Evolutionary conservation across 768 basidiomycete genomes (phyloP), one percentile per base, ranked within the genome.

Genomic region (Podaxis sp.): DNA sequence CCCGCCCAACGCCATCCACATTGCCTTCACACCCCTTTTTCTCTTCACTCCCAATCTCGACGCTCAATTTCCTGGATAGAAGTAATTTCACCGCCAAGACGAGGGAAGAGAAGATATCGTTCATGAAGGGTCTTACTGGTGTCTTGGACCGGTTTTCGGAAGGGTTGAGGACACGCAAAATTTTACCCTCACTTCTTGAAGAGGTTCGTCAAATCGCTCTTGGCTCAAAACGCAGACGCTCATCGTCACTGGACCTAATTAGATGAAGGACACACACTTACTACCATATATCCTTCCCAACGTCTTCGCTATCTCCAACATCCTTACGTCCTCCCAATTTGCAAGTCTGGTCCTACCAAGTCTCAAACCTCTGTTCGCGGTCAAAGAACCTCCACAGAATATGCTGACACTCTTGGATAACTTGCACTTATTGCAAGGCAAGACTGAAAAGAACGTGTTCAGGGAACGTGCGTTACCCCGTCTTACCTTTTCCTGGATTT

Each of bases 321-420:
- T 86, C 23, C 76, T 98, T 52, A 85, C 90, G 5, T 82, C 92
- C 4, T 69, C 80, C 13, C 93, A 95, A 68, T 99, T 99, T 68
- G 88, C 89, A 0, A 77, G 79, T 16, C 77, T 82, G 57, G 95
- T 98, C 2, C 77, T 98, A 3, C 93, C 94, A 1, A 90, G 87
- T 66, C 79, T 98, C 37, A 94, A 90, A 68, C 96, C 95, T 0
- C 74, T 99, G 16, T 99, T 99, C 64, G 79, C 77, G 0, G 77
- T 98, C 68, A 94, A 91, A 71, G 97, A 99, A 67, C 96, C 97
- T 16, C 95, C 96, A 0, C 95, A 98, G 73, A 97, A 95, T 64
- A 96, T 98, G 92, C 73, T 98, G 54, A 95, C 94, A 0, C 75
- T 99, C 25, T 73, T 99, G 48, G 95, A 98, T 66, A 96, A 96